Percentiles rank a stretch among this genome's conserved stretches.
phyloP scores from a whole-genome alignment of 2,329 filamentous ascomycete genomes.

The Venturiaceae sp. region DNA sequence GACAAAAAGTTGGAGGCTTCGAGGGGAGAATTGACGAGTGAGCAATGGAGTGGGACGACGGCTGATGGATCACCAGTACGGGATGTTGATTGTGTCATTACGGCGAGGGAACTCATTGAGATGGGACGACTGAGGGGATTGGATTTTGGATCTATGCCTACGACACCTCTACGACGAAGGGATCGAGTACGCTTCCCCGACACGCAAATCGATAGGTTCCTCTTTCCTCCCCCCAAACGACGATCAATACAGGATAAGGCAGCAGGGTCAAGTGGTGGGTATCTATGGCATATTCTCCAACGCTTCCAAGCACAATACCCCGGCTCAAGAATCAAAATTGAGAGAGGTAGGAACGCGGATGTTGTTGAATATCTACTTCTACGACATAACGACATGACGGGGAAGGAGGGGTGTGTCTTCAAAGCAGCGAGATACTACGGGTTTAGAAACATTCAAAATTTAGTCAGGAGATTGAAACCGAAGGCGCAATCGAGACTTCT shows the following conservation, averaged over 20 bases:
- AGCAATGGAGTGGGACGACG: constrained; percentile 47
- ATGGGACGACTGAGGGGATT: constrained; percentile 73
- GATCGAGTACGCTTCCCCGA: constrained; percentile 60
- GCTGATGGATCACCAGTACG: constrained; percentile 40
- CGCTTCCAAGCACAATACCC: constrained; percentile 57
- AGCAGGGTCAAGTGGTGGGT: constrained; percentile 79
- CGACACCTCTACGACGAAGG: constrained; percentile 34
- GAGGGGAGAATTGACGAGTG: constrained; percentile 79
- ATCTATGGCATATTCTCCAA: constrained; percentile 74
- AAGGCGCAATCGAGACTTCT: constrained; percentile 69
- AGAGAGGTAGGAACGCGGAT: constrained; percentile 78
- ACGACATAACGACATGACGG: constrained; percentile 32
- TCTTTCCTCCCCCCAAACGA: constrained; percentile 52
- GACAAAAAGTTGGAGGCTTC: constrained; percentile 98
- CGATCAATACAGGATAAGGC: constrained; percentile 30
- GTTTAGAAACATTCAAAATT: constrained; percentile 96
- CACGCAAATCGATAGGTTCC: constrained; percentile 55
- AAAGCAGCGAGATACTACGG: constrained; percentile 89
- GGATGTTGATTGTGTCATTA: constrained; percentile 97
- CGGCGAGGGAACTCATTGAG: constrained; percentile 86
- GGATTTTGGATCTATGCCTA: constrained; percentile 64
- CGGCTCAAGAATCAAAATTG: constrained; percentile 60
- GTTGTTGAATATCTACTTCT: constrained; percentile 75
- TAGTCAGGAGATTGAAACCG: constrained; percentile 86
- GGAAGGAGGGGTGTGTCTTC: constrained; percentile 47